A percentile compares a stretch with the other conserved stretches of the same genome.
Evolutionary conservation across 768 basidiomycete species (phyloP).

Genomic region (Lyophyllum shimeji): DNA sequence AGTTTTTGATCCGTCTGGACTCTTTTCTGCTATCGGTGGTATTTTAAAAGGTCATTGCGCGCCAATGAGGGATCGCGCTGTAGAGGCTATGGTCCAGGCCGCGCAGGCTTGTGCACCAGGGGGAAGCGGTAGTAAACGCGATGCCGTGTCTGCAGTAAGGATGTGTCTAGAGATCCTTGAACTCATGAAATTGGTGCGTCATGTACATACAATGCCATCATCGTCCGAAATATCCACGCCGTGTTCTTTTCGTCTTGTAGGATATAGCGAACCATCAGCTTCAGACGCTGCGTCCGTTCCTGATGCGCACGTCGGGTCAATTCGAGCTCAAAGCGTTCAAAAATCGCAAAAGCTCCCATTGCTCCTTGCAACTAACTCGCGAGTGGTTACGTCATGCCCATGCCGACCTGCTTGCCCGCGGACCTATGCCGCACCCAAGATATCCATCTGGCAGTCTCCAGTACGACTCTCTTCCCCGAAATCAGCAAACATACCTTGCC

Average conservation of each 20-base stretch:
- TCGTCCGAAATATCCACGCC: conserved; percentile 19
- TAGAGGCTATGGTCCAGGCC: conserved; percentile 79
- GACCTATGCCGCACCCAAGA: conserved; percentile 42
- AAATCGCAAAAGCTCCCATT: conserved; percentile 44
- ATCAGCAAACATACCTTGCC: conserved; percentile 55
- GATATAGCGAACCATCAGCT: conserved; percentile 97
- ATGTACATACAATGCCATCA: neutral
- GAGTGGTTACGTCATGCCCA: conserved; percentile 65
- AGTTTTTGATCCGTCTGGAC: conserved; percentile 74
- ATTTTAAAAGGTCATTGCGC: conserved; percentile 90
- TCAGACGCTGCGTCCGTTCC: conserved; percentile 87
- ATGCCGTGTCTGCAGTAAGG: conserved; percentile 72
- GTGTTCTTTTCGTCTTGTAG: conserved; percentile 37
- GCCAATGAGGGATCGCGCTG: conserved; percentile 84
- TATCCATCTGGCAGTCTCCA: conserved; percentile 40
- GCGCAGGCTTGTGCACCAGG: conserved; percentile 60
- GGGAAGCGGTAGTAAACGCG: conserved; percentile 52
- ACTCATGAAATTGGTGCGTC: conserved; percentile 88
- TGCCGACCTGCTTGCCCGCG: conserved; percentile 38
- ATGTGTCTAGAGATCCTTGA: conserved; percentile 90
- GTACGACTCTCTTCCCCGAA: conserved; percentile 47
- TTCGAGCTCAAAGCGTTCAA: conserved; percentile 82
- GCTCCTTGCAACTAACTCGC: conserved; percentile 54
- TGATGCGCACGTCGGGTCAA: conserved; percentile 74
- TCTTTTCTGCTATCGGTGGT: conserved; percentile 77